These are phyloP conservation scores for Paramecium caudatum DNA, from an alignment of 73 alveolate species.

Conservation along the genomic window DNA sequence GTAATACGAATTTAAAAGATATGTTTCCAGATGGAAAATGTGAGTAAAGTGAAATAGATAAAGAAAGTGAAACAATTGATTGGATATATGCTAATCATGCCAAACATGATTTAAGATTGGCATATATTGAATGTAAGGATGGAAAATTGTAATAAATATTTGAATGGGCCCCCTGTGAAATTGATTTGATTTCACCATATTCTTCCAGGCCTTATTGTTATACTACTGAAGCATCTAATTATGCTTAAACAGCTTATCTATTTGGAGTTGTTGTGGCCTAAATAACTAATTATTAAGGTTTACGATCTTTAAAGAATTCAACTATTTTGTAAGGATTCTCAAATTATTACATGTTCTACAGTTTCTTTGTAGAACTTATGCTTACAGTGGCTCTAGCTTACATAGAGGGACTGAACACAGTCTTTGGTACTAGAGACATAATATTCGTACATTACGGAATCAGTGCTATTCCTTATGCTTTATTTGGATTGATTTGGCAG, in stretches of 20 bases:
- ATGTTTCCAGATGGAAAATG: slow-evolving; percentile 55
- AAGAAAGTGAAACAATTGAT: slow-evolving; percentile 4
- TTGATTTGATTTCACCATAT: slow-evolving; percentile 77
- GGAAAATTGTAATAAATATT: not conserved
- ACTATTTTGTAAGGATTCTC: slow-evolving; percentile 77
- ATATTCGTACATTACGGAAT: slow-evolving; percentile 82
- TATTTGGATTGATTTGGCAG: slow-evolving; percentile 79
- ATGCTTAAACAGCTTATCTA: slow-evolving; percentile 95
- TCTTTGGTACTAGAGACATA: slow-evolving; percentile 85
- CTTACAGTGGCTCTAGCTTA: slow-evolving; percentile 76
- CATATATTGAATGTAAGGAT: slow-evolving; percentile 28
- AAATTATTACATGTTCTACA: slow-evolving; percentile 77
- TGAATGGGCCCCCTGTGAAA: slow-evolving; percentile 75
- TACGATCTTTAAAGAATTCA: slow-evolving; percentile 88
- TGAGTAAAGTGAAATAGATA: not conserved
- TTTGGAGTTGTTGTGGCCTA: slow-evolving; percentile 89
- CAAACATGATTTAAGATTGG: slow-evolving; percentile 51
- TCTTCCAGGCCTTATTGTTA: slow-evolving; percentile 81
- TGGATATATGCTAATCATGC: slow-evolving; percentile 22
- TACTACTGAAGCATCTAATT: slow-evolving; percentile 94
- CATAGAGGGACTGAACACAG: slow-evolving; percentile 78
- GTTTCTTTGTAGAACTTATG: slow-evolving; percentile 80
- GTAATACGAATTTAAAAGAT: not conserved
- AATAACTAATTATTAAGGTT: slow-evolving; percentile 89
- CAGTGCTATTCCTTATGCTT: slow-evolving; percentile 85